phyloP scores from a whole-genome alignment of 192 early-diverging fungal species.

The Rhizophagus clarus region DNA sequence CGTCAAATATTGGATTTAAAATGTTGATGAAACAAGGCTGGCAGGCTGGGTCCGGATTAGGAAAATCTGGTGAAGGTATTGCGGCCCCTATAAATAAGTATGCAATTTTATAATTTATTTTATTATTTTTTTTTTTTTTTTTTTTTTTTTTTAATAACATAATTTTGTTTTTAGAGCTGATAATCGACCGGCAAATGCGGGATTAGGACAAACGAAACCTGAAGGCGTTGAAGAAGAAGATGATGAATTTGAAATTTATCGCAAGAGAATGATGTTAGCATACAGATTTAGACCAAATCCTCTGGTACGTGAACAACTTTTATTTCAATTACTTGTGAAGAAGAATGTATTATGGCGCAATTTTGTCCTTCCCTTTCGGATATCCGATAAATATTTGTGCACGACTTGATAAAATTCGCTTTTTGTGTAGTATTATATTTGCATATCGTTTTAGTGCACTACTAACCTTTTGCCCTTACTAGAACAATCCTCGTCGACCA shows the following conservation, averaged over 20 bases:
- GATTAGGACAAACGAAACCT: conserved; percentile 35
- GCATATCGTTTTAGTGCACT: conserved; percentile 22
- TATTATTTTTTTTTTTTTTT: too few species aligned
- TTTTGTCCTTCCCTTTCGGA: neutral
- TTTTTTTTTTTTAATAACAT: too few species aligned
- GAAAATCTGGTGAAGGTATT: conserved; percentile 34
- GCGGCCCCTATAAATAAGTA: conserved; percentile 35
- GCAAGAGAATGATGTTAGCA: conserved; percentile 37
- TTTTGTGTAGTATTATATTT: conserved; percentile 6
- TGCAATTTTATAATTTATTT: neutral
- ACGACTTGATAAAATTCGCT: neutral
- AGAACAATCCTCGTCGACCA: conserved; percentile 41
- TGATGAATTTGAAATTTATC: conserved; percentile 40
- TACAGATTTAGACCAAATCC: conserved; percentile 37
- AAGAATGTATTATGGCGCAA: neutral
- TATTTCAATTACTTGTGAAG: conserved; percentile 2
- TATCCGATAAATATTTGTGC: conserved; percentile 3
- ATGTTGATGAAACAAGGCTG: conserved; percentile 39
- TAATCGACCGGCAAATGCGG: conserved; percentile 23
- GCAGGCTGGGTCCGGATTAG: conserved; percentile 35
- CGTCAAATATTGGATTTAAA: conserved; percentile 34
- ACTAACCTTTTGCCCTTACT: conserved; percentile 36
- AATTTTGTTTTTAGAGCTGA: conserved; percentile 28
- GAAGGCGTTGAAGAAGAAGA: conserved; percentile 35
- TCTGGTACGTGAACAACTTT: conserved; percentile 32